Conservation (phyloP, 2,329 filamentous ascomycete genomes). For the Aspergillaceae sp. region DNA sequence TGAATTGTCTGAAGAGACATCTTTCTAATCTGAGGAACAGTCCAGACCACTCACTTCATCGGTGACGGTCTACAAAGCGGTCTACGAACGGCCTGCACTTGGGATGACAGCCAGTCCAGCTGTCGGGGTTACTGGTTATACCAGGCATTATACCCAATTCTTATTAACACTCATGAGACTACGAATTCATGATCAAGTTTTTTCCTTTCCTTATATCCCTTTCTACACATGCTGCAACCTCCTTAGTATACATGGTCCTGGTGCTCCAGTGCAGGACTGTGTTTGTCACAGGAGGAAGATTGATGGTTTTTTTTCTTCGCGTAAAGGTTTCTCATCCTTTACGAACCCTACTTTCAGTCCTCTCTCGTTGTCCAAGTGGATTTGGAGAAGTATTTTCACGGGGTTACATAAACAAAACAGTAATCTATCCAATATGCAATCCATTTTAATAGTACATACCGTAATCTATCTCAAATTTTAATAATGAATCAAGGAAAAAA, state of each 20-base stretch:
- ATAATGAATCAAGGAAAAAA: background rate
- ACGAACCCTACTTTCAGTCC: conserved; percentile 16
- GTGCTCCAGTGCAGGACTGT: conserved; percentile 35
- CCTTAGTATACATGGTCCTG: conserved; percentile 38
- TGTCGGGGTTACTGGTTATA: no score
- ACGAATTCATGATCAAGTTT: conserved; percentile 2
- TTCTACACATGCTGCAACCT: conserved; percentile 11
- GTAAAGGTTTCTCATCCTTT: conserved; percentile 19
- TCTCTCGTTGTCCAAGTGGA: conserved; percentile 11
- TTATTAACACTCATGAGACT: background rate
- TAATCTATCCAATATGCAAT: background rate
- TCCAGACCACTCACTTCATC: no score
- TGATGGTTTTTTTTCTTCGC: conserved; percentile 11
- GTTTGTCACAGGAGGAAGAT: conserved; percentile 38
- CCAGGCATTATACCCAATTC: no score
- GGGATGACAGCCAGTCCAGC: no score
- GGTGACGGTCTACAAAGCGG: no score
- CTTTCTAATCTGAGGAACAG: no score
- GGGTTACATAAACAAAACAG: conserved; percentile 15
- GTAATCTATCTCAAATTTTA: background rate
- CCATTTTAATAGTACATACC: background rate
- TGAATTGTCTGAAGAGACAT: no score
- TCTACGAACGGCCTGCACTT: no score
- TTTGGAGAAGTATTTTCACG: conserved; percentile 10
- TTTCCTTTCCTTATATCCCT: background rate